Evolutionary conservation across 2,329 filamentous ascomycete species (phyloP), one percentile per base, ranked within the genome.

Genomic region (Zopfia rhizophila): DNA sequence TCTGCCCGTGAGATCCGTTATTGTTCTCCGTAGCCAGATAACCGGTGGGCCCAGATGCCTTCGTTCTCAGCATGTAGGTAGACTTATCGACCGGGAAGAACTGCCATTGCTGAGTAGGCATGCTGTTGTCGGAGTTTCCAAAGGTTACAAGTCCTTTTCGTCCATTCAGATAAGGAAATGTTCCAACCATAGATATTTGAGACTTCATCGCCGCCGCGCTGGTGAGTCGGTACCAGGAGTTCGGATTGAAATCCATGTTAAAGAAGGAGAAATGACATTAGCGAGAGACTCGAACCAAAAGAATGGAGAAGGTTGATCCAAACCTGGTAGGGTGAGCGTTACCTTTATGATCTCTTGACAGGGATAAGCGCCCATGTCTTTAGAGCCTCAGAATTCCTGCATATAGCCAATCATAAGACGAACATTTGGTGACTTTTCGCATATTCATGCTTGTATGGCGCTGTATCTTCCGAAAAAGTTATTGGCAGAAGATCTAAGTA

Each of bases 61-160:
- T 53, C 16, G 50, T 53, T n/a, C 50, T 29, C 14, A 53, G 33
- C 32, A 50, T 32, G 17, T 41, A 46, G 3, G 24, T 45, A 8
- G 41, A 49, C 8, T 28, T 13, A 11, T 21, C 33, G 6, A 50
- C 33, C 8, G 45, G 16, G 21, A 32, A 50, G 6, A 53, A 22
- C 24, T 53, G 50, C 45, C 50, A 53, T 28, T 53, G 32, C 18
- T 53, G 50, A 11, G 18, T 21, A 3, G 37, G 30, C 5, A 29
- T 21, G 14, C 25, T 27, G 25, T 41, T 38, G 23, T 52, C 39
- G 4, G 39, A 48, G 19, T 11, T 17, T 11, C 22, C 24, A 17
- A 23, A 38, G 7, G 27, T 29, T 12, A 46, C 42, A 4, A 36
- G 19, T 1, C 38, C 42, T 16, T 25, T 30, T 4, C 30, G 5